phyloP scores from a whole-genome alignment of 441 rosid genomes.

The Metrosideros polymorpha region DNA sequence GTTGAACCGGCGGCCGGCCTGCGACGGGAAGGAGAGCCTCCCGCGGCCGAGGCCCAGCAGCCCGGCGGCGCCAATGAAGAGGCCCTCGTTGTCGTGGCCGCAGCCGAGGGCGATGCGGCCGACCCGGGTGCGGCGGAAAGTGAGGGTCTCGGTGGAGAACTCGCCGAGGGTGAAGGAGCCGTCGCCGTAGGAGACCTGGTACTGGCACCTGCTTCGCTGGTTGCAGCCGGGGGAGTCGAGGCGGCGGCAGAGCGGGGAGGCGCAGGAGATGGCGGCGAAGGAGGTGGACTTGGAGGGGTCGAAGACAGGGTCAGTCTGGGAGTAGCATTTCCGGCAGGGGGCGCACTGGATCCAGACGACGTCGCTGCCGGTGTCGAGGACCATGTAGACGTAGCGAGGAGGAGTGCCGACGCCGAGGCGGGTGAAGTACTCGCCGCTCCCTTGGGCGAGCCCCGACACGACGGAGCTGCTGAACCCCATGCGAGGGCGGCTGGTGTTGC shows the following conservation, averaged over 20 bases:
- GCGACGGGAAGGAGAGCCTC: conserved; percentile 64
- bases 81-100: conserved; percentile 84
- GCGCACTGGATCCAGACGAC: conserved; percentile 88
- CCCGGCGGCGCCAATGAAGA: conserved; percentile 84
- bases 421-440: conserved; percentile 91
- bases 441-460: conserved; percentile 74
- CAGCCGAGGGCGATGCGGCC: conserved; percentile 71
- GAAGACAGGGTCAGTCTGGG: conserved; percentile 75
- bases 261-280: conserved; percentile 39
- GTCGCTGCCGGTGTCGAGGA: conserved; percentile 92
- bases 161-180: conserved; percentile 83
- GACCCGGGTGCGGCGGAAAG: conserved; percentile 51
- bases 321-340: conserved; percentile 75
- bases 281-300: conserved; percentile 62
- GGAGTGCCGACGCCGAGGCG: conserved; percentile 91
- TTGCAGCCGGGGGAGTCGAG: conserved; percentile 66
- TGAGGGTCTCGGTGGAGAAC: conserved; percentile 71
- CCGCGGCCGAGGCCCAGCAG: conserved; percentile 85
- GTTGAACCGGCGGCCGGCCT: conserved; percentile 58
- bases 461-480: conserved; percentile 68
- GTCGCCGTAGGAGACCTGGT: conserved; percentile 87
- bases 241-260: conserved; percentile 52
- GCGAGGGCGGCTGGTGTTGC: conserved; percentile 14
- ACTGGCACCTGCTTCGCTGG: conserved; percentile 43
- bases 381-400: conserved; percentile 59